Conservation (phyloP, 192 early-diverging fungal species). For the Rhizophagus clarus region DNA sequence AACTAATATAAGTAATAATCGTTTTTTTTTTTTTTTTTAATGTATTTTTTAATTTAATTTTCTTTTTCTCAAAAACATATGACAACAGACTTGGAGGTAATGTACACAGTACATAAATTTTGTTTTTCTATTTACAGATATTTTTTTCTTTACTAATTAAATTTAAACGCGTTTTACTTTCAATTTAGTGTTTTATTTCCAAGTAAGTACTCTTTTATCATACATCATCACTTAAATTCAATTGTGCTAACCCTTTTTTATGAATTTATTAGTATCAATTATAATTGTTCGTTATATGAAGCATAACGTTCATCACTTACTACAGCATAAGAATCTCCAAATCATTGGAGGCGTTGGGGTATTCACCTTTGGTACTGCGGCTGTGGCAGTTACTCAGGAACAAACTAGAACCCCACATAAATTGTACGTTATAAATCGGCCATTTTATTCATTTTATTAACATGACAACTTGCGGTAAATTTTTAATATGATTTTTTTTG, state of each 20-base stretch:
- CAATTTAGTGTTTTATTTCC: background rate
- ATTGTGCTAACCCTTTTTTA: background rate
- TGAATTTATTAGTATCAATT: conserved; percentile 17
- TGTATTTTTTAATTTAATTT: background rate
- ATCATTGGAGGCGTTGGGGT: conserved; percentile 25
- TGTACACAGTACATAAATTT: background rate
- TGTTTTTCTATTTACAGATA: background rate
- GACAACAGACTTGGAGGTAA: background rate
- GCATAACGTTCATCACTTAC: conserved; percentile 15
- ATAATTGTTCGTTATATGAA: conserved; percentile 29
- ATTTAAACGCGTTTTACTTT: background rate
- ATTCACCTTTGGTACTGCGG: conserved; percentile 20
- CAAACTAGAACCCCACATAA: background rate
- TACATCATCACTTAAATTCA: background rate
- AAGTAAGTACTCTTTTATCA: background rate
- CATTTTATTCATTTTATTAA: background rate
- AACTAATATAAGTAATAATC: conserved; percentile 4
- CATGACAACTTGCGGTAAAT: background rate
- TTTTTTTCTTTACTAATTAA: background rate
- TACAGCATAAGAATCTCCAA: conserved; percentile 27
- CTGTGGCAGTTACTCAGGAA: conserved; percentile 1
- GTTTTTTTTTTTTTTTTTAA: conserved; percentile 16
- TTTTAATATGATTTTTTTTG: background rate
- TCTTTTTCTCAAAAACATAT: background rate
- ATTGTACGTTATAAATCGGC: conserved; percentile 9